Conservation (phyloP, 2,329 filamentous ascomycete genomes). For the Fusarium phyllophilum region DNA sequence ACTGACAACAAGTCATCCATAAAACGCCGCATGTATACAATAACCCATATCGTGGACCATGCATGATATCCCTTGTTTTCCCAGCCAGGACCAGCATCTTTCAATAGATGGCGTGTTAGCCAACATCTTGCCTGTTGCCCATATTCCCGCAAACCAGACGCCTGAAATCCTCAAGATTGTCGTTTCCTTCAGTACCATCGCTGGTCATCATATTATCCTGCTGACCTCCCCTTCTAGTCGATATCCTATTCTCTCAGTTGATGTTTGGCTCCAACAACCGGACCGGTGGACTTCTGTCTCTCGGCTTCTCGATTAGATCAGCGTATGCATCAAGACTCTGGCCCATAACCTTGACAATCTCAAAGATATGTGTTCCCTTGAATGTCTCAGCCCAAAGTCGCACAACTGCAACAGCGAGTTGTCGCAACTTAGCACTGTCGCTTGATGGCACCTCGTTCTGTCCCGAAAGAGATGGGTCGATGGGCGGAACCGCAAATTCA, state of each 20-base stretch:
- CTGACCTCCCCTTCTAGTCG: not conserved
- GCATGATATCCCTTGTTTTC: slow-evolving; percentile 1
- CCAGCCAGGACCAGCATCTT: not conserved
- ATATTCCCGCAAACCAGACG: slow-evolving; percentile 11
- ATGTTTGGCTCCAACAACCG: slow-evolving; percentile 40
- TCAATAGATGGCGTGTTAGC: not conserved
- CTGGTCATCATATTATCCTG: not conserved
- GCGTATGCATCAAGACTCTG: slow-evolving; percentile 67
- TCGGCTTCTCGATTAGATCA: slow-evolving; percentile 65
- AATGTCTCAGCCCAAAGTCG: slow-evolving; percentile 71
- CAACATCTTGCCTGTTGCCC: not conserved
- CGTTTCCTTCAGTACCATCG: not conserved
- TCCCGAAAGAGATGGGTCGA: slow-evolving; percentile 64
- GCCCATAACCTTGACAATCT: slow-evolving; percentile 68
- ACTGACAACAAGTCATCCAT: not conserved
- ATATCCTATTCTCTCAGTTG: slow-evolving; percentile 11
- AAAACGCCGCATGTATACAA: slow-evolving; percentile 30
- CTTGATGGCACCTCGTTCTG: slow-evolving; percentile 57
- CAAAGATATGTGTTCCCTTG: slow-evolving; percentile 69
- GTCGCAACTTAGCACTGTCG: slow-evolving; percentile 63
- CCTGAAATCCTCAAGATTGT: slow-evolving; percentile 10
- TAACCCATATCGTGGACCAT: slow-evolving; percentile 20
- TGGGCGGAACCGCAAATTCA: slow-evolving; percentile 66
- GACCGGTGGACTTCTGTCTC: slow-evolving; percentile 54
- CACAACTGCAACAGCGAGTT: slow-evolving; percentile 67